Percentiles rank a stretch among this genome's conserved stretches.
phyloP scores from a whole-genome alignment of 331 rosid species.

The Acacia concinna region DNA sequence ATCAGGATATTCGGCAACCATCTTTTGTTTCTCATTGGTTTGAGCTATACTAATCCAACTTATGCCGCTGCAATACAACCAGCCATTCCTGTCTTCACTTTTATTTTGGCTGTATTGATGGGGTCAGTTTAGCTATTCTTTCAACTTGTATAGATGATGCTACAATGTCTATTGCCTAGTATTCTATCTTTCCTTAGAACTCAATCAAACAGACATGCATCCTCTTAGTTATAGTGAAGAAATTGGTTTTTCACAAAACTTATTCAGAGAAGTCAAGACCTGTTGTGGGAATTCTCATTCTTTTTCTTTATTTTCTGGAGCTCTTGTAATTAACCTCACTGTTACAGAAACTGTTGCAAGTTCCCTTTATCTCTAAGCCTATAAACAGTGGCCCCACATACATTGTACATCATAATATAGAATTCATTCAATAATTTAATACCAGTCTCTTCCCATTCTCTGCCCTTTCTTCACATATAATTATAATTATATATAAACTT shows the following conservation, averaged over 20 bases:
- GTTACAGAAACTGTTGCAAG: not conserved
- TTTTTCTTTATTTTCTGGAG: not conserved
- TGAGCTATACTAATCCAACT: slow-evolving; percentile 95
- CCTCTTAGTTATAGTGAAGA: not conserved
- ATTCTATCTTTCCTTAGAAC: slow-evolving; percentile 1
- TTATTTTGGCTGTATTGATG: slow-evolving; percentile 82
- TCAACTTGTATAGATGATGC: not conserved
- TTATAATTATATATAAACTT: slow-evolving; percentile 36
- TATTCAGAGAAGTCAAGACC: slow-evolving; percentile 6
- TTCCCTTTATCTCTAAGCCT: not conserved
- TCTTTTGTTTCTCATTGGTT: slow-evolving; percentile 96
- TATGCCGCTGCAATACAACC: slow-evolving; percentile 98
- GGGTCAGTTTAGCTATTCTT: slow-evolving; percentile 65
- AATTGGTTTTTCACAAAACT: not conserved
- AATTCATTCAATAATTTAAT: not conserved
- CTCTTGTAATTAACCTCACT: not conserved
- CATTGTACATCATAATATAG: not conserved
- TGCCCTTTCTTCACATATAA: not conserved
- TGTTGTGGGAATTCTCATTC: not conserved
- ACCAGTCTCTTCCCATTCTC: not conserved
- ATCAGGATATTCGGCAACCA: slow-evolving; percentile 95
- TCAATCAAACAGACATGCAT: not conserved
- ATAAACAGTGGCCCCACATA: not conserved
- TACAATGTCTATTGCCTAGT: slow-evolving; percentile 2
- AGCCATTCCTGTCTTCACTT: slow-evolving; percentile 92